A percentile compares a stretch with the other conserved stretches of the same genome.
Conservation (phyloP, 2,329 filamentous ascomycete genomes). For the Colletotrichum incanum region DNA sequence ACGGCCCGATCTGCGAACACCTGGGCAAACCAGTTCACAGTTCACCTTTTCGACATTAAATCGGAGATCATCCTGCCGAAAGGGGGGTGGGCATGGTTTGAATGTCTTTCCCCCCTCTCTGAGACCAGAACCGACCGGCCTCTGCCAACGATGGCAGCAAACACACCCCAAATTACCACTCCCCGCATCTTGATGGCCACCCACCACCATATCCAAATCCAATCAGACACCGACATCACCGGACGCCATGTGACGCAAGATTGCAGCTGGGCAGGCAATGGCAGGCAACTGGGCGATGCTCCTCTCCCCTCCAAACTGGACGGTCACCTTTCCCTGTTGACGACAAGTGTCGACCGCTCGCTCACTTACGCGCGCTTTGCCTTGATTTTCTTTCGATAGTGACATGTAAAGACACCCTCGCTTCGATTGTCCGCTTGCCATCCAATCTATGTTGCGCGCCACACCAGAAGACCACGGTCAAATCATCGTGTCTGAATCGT, state of each 20-base stretch:
- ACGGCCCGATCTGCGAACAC: background rate
- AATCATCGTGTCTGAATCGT: constrained; percentile 22
- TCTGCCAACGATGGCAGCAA: constrained; percentile 24
- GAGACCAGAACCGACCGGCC: constrained; percentile 1
- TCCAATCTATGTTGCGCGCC: constrained; percentile 14
- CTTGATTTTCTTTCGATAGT: constrained; percentile 10
- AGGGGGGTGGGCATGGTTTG: background rate
- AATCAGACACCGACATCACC: constrained; percentile 35
- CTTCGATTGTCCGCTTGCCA: constrained; percentile 9
- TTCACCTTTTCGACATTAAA: constrained; percentile 13
- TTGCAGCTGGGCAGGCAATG: constrained; percentile 29
- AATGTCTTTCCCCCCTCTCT: background rate
- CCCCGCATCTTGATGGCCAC: constrained; percentile 39
- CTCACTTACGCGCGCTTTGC: background rate
- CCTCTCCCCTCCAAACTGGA: background rate
- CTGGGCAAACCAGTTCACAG: background rate
- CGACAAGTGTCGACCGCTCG: background rate
- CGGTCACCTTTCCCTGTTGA: background rate
- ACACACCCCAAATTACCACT: constrained; percentile 26
- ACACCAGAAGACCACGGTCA: constrained; percentile 9
- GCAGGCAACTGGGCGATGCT: background rate
- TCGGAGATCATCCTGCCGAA: constrained; percentile 25
- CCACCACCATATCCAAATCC: constrained; percentile 23
- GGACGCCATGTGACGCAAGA: constrained; percentile 42
- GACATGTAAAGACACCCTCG: background rate